Conservation (phyloP, 306 rosid species). For the Ormosia emarginata region DNA sequence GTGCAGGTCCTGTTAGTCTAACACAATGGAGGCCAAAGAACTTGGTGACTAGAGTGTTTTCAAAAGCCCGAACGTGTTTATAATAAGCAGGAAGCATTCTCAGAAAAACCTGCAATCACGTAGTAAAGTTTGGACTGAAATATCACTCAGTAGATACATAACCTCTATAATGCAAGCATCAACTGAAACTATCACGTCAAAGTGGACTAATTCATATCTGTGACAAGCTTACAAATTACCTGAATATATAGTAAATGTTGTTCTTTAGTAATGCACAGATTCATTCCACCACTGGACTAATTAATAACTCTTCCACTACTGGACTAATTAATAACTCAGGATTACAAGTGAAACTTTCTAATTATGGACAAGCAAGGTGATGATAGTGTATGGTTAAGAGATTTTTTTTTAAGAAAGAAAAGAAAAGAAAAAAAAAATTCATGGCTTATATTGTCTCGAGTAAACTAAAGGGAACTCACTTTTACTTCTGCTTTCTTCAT, state of each 20-base stretch:
- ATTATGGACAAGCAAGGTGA: background rate
- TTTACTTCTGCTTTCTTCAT: slow-evolving; percentile 95
- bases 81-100: slow-evolving; percentile 97
- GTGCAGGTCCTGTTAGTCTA: slow-evolving; percentile 63
- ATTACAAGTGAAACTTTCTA: background rate
- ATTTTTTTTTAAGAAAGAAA: too few species aligned
- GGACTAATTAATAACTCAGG: background rate
- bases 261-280: background rate
- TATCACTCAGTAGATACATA: slow-evolving; percentile 4
- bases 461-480: slow-evolving; percentile 46
- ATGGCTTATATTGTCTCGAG: background rate
- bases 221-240: background rate
- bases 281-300: background rate
- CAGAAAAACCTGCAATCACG: slow-evolving; percentile 64
- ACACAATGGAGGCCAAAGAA: slow-evolving; percentile 93
- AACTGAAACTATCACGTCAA: background rate
- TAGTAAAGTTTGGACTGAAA: slow-evolving; percentile 17
- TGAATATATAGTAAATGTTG: background rate
- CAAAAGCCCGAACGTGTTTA: slow-evolving; percentile 79
- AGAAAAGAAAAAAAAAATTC: too few species aligned
- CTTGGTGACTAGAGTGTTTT: slow-evolving; percentile 86
- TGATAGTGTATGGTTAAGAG: background rate
- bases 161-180: background rate
- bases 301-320: background rate
- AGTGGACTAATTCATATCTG: background rate